These are phyloP conservation scores for Aspergillus flavus DNA, from an alignment of 2,329 filamentous ascomycete genomes.

Conservation along the genomic window DNA sequence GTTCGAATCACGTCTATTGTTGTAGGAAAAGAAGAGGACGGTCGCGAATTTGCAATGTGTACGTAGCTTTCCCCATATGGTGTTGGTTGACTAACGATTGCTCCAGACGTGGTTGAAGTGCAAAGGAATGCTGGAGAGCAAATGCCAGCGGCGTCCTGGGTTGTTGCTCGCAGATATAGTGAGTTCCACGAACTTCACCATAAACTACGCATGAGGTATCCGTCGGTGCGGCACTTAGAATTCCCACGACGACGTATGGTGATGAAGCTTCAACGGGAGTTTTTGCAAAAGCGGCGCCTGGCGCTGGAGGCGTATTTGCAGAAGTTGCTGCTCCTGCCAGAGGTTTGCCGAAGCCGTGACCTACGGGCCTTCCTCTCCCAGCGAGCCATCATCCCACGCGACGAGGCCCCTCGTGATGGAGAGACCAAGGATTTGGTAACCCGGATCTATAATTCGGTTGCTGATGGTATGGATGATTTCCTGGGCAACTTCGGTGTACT, in stretches of 20 bases:
- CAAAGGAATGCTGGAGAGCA: constrained; percentile 87
- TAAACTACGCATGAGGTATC: constrained; percentile 78
- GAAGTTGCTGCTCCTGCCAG: constrained; percentile 80
- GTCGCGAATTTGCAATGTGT: constrained; percentile 88
- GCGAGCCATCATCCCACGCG: constrained; percentile 72
- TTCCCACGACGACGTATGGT: constrained; percentile 91
- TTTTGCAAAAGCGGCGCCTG: constrained; percentile 81
- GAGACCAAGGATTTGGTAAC: constrained; percentile 83
- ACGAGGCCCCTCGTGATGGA: constrained; percentile 63
- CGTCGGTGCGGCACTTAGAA: constrained; percentile 84
- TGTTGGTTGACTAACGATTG: constrained; percentile 19
- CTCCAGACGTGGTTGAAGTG: constrained; percentile 79
- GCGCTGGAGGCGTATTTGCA: constrained; percentile 84
- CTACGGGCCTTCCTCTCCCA: constrained; percentile 89
- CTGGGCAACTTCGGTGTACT: constrained; percentile 93
- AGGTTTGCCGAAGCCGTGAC: constrained; percentile 92
- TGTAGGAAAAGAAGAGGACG: constrained; percentile 87
- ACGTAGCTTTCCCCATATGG: constrained; percentile 32
- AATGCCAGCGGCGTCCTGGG: constrained; percentile 95
- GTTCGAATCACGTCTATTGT: constrained; percentile 91
- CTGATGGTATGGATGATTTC: constrained; percentile 97
- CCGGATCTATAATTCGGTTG: constrained; percentile 92
- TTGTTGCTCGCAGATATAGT: constrained; percentile 88
- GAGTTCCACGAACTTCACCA: constrained; percentile 97
- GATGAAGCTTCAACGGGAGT: constrained; percentile 95